A percentile compares a stretch with the other conserved stretches of the same genome.
Conservation (phyloP, 768 basidiomycete genomes). For the Leccinum subgranulosum region DNA sequence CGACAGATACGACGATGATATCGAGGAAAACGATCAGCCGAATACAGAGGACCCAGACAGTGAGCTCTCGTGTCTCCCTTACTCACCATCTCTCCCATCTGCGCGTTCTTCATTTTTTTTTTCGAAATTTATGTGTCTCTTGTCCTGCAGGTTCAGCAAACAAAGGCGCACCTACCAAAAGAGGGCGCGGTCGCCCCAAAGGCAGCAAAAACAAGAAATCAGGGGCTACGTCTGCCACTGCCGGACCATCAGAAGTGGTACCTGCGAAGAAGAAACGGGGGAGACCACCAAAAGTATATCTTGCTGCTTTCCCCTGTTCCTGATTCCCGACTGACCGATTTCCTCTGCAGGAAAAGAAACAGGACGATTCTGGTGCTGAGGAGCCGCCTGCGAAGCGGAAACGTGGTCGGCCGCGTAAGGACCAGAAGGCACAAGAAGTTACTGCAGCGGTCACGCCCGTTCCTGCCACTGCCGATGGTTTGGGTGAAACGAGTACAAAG, state of each 20-base stretch:
- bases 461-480: slow-evolving; percentile 33
- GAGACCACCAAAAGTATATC: slow-evolving; percentile 48
- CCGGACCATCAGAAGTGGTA: slow-evolving; percentile 26
- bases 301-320: slow-evolving; percentile 8
- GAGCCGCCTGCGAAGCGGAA: slow-evolving; percentile 59
- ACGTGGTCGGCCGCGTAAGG: slow-evolving; percentile 74
- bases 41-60: slow-evolving; percentile 32
- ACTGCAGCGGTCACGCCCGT: slow-evolving; percentile 34
- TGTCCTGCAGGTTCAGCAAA: slow-evolving; percentile 40
- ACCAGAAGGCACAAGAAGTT: slow-evolving; percentile 45
- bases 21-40: slow-evolving; percentile 48
- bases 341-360: slow-evolving; percentile 32
- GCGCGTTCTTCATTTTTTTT: slow-evolving; percentile 16
- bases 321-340: slow-evolving; percentile 21
- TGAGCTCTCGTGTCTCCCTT: slow-evolving; percentile 16
- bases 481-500: slow-evolving; percentile 50
- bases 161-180: slow-evolving; percentile 49
- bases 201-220: slow-evolving; percentile 77
- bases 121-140: slow-evolving; percentile 17
- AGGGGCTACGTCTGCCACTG: slow-evolving; percentile 32
- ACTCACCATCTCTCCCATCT: slow-evolving; percentile 11
- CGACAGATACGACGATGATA: slow-evolving; percentile 60
- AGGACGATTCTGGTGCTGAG: slow-evolving; percentile 47
- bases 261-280: slow-evolving; percentile 46
- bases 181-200: slow-evolving; percentile 85